phyloP scores from a whole-genome alignment of 305 asterid species.

The Fraxinus albicans region DNA sequence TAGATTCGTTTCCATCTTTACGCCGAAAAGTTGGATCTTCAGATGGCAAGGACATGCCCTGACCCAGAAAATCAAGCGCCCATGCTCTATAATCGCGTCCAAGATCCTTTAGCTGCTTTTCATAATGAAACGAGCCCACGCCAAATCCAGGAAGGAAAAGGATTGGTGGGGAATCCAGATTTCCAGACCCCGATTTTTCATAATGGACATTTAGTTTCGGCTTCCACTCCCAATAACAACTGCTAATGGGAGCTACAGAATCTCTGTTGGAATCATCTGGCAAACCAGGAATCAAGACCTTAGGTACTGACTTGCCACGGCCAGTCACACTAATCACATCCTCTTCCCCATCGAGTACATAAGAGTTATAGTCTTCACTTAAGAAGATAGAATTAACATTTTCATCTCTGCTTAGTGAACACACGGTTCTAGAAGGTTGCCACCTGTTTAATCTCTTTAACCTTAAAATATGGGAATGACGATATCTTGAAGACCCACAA shows the following conservation, averaged over 20 bases:
- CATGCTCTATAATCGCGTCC: constrained; percentile 74
- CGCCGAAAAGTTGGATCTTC: constrained; percentile 68
- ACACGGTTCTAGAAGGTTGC: constrained; percentile 22
- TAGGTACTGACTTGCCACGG: constrained; percentile 42
- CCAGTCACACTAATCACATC: constrained; percentile 30
- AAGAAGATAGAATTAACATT: constrained; percentile 39
- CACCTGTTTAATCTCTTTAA: constrained; percentile 27
- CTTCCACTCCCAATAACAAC: constrained; percentile 83
- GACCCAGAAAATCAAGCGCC: constrained; percentile 88
- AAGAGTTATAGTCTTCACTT: constrained; percentile 38
- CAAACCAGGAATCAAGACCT: constrained; percentile 70
- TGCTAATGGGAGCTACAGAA: constrained; percentile 46
- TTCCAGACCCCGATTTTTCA: constrained; percentile 69
- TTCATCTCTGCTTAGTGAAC: constrained; percentile 40
- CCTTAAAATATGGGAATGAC: constrained; percentile 25
- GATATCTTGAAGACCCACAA: constrained; percentile 28
- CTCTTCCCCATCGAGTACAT: constrained; percentile 50
- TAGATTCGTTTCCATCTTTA: constrained; percentile 21
- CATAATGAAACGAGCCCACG: constrained; percentile 91
- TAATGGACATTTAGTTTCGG: constrained; percentile 75
- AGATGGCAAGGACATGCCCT: constrained; percentile 59
- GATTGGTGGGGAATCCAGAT: constrained; percentile 65
- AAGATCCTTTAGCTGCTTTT: constrained; percentile 84
- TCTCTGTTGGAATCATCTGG: constrained; percentile 59
- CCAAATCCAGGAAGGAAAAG: constrained; percentile 96